Conservation (phyloP, 2,329 filamentous ascomycete genomes). For the Plenodomus tracheiphilus region DNA sequence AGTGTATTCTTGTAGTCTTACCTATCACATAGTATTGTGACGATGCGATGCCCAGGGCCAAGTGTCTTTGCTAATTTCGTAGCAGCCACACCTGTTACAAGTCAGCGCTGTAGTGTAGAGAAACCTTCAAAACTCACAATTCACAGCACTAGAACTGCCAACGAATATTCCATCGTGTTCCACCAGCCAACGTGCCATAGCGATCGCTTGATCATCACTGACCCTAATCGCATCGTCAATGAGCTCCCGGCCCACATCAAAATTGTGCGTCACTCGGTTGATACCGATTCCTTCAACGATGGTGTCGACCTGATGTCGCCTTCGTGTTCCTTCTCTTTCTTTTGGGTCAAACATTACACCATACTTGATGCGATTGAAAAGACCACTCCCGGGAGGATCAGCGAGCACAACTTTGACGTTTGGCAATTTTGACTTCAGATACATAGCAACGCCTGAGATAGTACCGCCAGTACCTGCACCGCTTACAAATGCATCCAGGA, state of each 20-base stretch:
- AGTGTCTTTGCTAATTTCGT: slow-evolving; percentile 68
- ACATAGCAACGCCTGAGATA: slow-evolving; percentile 81
- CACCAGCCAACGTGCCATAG: slow-evolving; percentile 95
- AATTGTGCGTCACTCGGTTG: slow-evolving; percentile 91
- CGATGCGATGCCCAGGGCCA: slow-evolving; percentile 64
- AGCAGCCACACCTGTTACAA: slow-evolving; percentile 62
- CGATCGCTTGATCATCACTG: slow-evolving; percentile 82
- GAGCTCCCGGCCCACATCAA: slow-evolving; percentile 81
- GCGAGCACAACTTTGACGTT: slow-evolving; percentile 76
- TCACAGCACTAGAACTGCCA: slow-evolving; percentile 94
- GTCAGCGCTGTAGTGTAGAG: slow-evolving; percentile 14
- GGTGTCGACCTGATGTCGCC: slow-evolving; percentile 89
- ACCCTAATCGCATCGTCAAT: slow-evolving; percentile 91
- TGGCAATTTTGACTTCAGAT: slow-evolving; percentile 73
- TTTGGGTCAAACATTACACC: slow-evolving; percentile 94
- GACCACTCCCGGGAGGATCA: slow-evolving; percentile 89
- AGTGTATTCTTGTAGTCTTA: slow-evolving; percentile 10
- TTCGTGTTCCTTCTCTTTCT: slow-evolving; percentile 86
- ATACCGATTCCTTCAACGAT: slow-evolving; percentile 96
- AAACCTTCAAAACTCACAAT: slow-evolving; percentile 61
- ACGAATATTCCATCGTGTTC: slow-evolving; percentile 94
- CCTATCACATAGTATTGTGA: slow-evolving; percentile 81
- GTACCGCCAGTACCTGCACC: slow-evolving; percentile 95
- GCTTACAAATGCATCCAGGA: slow-evolving; percentile 83
- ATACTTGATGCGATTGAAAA: slow-evolving; percentile 89